phyloP scores from a whole-genome alignment of 257 asterid species.

The Gentiana straminea region DNA sequence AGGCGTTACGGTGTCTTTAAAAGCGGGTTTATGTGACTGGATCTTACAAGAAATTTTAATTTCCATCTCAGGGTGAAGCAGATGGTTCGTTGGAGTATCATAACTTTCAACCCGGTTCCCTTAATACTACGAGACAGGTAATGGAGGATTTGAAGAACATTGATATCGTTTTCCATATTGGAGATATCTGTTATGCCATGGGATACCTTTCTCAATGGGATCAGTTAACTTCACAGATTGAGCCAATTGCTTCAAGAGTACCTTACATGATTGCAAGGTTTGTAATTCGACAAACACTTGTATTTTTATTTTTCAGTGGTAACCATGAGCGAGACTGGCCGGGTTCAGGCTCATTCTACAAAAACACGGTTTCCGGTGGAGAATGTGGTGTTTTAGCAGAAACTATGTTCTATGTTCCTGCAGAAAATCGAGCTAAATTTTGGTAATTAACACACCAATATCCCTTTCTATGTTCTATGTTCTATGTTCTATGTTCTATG shows the following conservation, averaged over 20 bases:
- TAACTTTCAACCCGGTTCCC: constrained; percentile 68
- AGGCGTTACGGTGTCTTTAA: no score
- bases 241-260: constrained; percentile 68
- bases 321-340: constrained; percentile 96
- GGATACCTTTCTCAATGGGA: constrained; percentile 92
- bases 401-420: constrained; percentile 69
- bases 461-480: no score
- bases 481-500: no score
- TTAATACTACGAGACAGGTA: constrained; percentile 69
- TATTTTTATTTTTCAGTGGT: constrained; percentile 58
- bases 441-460: constrained; percentile 35
- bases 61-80: constrained; percentile 38
- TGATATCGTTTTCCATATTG: constrained; percentile 75
- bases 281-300: neutral
- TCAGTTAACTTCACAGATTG: constrained; percentile 83
- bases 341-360: constrained; percentile 66
- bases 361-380: constrained; percentile 67
- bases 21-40: neutral
- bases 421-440: constrained; percentile 77
- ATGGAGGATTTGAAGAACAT: constrained; percentile 47
- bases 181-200: constrained; percentile 69
- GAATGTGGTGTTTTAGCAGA: constrained; percentile 82
- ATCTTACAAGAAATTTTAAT: neutral
- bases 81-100: constrained; percentile 81
- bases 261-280: constrained; percentile 94